Conservation (phyloP, 2,329 filamentous ascomycete species). For the Scytalidium sp. region DNA sequence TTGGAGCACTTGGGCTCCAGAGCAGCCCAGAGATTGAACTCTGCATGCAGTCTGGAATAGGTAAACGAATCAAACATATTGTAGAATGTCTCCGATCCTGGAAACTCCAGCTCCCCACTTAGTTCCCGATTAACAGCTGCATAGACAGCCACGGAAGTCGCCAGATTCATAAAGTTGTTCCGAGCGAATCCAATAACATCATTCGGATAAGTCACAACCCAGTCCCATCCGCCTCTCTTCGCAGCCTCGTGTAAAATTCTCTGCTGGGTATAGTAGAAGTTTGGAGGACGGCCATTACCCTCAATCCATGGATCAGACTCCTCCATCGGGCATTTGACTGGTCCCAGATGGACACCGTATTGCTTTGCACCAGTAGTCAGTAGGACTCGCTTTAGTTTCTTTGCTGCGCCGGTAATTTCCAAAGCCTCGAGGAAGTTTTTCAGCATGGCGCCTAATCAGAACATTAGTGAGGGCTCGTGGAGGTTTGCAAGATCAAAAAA, state of each 20-base stretch:
- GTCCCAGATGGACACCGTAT: conserved; percentile 50
- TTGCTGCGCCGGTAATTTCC: conserved; percentile 35
- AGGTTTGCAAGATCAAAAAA: not conserved
- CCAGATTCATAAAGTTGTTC: conserved; percentile 32
- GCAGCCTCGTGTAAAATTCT: conserved; percentile 32
- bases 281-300: conserved; percentile 31
- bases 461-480: too few species aligned
- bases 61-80: conserved; percentile 31
- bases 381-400: conserved; percentile 43
- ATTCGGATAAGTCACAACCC: conserved; percentile 41
- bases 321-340: conserved; percentile 42
- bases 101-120: conserved; percentile 29
- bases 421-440: conserved; percentile 45
- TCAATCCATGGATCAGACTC: conserved; percentile 44
- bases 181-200: conserved; percentile 40
- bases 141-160: conserved; percentile 11
- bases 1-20: conserved; percentile 27
- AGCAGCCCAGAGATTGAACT: conserved; percentile 34
- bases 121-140: conserved; percentile 26
- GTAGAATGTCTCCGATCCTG: conserved; percentile 30
- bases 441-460: conserved; percentile 36
- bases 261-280: conserved; percentile 52
- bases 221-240: conserved; percentile 32
- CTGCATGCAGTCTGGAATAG: conserved; percentile 30
- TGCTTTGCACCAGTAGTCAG: conserved; percentile 49